Evolutionary conservation across 2,329 filamentous ascomycete genomes (phyloP).

Genomic region (Beauveria medogensis): DNA sequence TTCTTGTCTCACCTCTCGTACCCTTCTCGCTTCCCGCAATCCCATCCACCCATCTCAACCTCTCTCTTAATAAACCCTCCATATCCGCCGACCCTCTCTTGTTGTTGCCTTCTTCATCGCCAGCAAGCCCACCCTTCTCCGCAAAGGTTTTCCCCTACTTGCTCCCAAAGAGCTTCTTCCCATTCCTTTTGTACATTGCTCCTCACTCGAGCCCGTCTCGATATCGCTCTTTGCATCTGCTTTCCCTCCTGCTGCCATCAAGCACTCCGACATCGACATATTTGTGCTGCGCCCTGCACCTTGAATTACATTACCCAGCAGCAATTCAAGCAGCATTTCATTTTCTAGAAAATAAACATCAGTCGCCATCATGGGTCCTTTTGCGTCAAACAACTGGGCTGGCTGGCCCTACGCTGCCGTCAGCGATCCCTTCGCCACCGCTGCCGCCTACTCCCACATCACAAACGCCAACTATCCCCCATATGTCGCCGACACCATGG

Average conservation of each 20-base stretch:
- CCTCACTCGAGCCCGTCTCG: background rate
- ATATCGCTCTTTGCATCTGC: background rate
- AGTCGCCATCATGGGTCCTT: conserved; percentile 23
- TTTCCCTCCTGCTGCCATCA: conserved; percentile 5
- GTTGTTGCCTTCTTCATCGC: background rate
- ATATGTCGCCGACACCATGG: conserved; percentile 31
- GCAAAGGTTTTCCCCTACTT: background rate
- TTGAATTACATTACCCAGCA: background rate
- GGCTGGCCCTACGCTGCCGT: conserved; percentile 25
- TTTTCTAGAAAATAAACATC: background rate
- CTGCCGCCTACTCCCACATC: conserved; percentile 25
- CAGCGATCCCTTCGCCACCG: conserved; percentile 23
- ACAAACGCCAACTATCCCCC: conserved; percentile 25
- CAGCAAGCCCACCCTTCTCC: background rate
- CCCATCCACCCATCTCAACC: conserved; percentile 1
- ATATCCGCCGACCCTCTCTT: conserved; percentile 6
- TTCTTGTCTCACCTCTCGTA: conserved; percentile 11
- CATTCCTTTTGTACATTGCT: conserved; percentile 3
- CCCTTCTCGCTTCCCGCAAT: conserved; percentile 3
- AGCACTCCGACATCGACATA: background rate
- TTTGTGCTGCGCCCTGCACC: background rate
- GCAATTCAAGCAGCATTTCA: background rate
- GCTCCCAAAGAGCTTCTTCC: background rate
- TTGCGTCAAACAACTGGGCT: conserved; percentile 28
- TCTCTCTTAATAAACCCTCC: conserved; percentile 7